phyloP scores from a whole-genome alignment of 2,329 filamentous ascomycete genomes.

The Lomentospora prolificans region DNA sequence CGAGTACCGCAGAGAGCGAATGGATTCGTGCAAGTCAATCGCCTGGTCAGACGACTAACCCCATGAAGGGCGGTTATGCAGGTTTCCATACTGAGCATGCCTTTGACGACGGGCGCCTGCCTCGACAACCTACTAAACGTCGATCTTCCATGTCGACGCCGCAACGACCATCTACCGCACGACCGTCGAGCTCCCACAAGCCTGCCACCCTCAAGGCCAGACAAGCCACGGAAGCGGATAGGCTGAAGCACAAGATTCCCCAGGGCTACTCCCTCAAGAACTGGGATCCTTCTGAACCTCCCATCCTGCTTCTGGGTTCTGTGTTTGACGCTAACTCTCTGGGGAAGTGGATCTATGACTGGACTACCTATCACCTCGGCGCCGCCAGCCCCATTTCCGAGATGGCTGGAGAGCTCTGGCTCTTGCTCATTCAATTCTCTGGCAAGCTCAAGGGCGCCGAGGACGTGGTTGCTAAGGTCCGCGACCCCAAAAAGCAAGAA shows the following conservation, averaged over 20 bases:
- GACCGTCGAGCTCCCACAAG: slow-evolving; percentile 33
- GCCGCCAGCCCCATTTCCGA: slow-evolving; percentile 76
- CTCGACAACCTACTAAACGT: slow-evolving; percentile 15
- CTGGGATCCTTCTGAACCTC: slow-evolving; percentile 91
- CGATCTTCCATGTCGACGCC: slow-evolving; percentile 40
- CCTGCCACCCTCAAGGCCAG: slow-evolving; percentile 21
- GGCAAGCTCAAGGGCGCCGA: slow-evolving; percentile 90
- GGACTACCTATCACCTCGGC: slow-evolving; percentile 87
- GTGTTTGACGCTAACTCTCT: slow-evolving; percentile 97
- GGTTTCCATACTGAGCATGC: neutral
- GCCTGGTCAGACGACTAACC: slow-evolving; percentile 1
- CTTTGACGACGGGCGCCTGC: neutral
- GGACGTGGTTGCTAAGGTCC: slow-evolving; percentile 63
- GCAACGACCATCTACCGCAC: slow-evolving; percentile 42
- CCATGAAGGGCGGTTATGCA: slow-evolving; percentile 2
- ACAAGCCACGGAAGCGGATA: slow-evolving; percentile 48
- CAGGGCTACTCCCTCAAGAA: slow-evolving; percentile 92
- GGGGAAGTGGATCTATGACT: slow-evolving; percentile 99
- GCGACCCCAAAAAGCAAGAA: slow-evolving; percentile 62
- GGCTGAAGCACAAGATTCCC: slow-evolving; percentile 64
- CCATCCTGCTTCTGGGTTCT: slow-evolving; percentile 86
- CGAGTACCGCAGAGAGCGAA: neutral
- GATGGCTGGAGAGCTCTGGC: slow-evolving; percentile 89
- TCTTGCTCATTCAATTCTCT: slow-evolving; percentile 84
- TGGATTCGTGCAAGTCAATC: neutral